Evolutionary conservation across 306 rosid genomes (phyloP), one percentile per base, ranked within the genome.

Genomic region (Vigna angularis): DNA sequence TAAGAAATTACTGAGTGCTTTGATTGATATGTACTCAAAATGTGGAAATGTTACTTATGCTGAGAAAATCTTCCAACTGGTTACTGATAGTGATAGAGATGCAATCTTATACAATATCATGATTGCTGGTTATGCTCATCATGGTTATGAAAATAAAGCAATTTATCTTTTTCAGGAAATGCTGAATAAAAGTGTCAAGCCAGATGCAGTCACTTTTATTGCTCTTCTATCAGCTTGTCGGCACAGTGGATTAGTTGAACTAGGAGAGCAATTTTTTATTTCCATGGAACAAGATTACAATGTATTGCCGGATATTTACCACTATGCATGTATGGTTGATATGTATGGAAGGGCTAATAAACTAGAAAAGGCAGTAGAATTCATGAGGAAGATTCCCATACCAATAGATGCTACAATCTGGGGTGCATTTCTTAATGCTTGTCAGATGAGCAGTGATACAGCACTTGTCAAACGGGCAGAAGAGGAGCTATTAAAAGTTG

Each of bases 21-120:
- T 93, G 73, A 86, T 87, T 72, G 96, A 90, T 82, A 93, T 93
- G 97, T 90, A 93, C 86, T 90, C 96, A 74, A 93, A 90, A 86
- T 89, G 93, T 58, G 97, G 97, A 58, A 85, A 58, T 73, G 77
- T 93, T 52, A 42, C 73, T 47, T 86, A 85, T 51, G 90, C 94
- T 7, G 92, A 80, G 81, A 89, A 85, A 66, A 71, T 82, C 73
- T 89, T 89, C 63, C 62, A 58, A 56, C 44, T 75, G 10, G 81
- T 76, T 74, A 56, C 49, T 16, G 84, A 84, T 32, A 82, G 82
- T 26, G 80, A 83, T 32, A 85, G 86, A 79, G 97, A 93, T 81
- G 59, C 68, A 48, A 59, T 93, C 75, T 68, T 85, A 24, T 87
- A 86, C 83, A 90, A 93, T 81, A 88, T 93, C 72, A 90, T 93